Conservation (phyloP, 169 alveolate species). For the Plasmodium chabaudi region DNA sequence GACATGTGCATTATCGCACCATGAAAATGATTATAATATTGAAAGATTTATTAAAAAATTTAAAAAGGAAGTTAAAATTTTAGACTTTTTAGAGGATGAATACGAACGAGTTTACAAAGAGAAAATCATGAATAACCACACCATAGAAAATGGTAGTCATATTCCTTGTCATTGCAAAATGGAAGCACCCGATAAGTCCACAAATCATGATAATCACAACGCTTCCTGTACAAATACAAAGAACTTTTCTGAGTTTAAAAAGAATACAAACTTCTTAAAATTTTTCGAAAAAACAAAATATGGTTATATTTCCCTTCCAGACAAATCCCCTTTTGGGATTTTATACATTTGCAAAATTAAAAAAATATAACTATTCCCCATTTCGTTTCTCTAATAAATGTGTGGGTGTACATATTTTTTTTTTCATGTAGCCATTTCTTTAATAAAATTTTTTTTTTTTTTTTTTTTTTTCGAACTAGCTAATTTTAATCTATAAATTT, state of each 20-base stretch:
- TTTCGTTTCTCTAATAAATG: too few relatives aligned
- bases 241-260: slow-evolving; percentile 8
- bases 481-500: too few relatives aligned
- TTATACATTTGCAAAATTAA: slow-evolving; percentile 81
- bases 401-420: neutral
- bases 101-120: slow-evolving; percentile 4
- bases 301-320: slow-evolving; percentile 85
- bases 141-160: too few relatives aligned
- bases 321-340: slow-evolving; percentile 79
- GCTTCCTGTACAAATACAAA: neutral
- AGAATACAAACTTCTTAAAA: slow-evolving; percentile 23
- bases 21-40: slow-evolving; percentile 83
- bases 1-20: slow-evolving; percentile 84
- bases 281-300: slow-evolving; percentile 78
- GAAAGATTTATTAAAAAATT: slow-evolving; percentile 16
- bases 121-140: neutral
- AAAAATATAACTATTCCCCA: slow-evolving; percentile 12
- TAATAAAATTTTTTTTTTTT: neutral
- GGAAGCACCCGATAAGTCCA: too few relatives aligned
- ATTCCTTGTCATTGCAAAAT: too few relatives aligned
- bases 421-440: neutral
- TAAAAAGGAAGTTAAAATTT: slow-evolving; percentile 19
- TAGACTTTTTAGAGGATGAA: slow-evolving; percentile 36
- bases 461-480: too few relatives aligned
- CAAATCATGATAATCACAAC: too few relatives aligned